A percentile compares a stretch with the other conserved stretches of the same genome.
Evolutionary conservation across 257 asterid species (phyloP).

Genomic region (Penstemon newberryi): DNA sequence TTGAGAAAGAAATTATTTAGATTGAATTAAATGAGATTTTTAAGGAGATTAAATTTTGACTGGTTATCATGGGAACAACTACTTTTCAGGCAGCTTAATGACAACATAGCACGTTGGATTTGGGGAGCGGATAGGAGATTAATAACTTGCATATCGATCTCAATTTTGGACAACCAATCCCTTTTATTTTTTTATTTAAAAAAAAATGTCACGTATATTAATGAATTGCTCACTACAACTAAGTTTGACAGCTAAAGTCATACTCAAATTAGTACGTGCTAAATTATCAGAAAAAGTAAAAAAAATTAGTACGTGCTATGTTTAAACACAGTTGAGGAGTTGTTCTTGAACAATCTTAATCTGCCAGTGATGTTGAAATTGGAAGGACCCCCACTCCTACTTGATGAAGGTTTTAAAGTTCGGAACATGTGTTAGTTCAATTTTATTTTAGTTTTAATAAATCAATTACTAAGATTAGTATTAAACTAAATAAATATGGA

Average conservation of each 20-base stretch:
- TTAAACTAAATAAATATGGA: too few relatives aligned
- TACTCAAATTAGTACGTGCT: too few relatives aligned
- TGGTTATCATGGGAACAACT: slow-evolving; percentile 51
- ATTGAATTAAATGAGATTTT: slow-evolving; percentile 25
- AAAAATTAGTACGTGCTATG: neutral
- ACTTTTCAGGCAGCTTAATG: slow-evolving; percentile 45
- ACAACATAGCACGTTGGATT: slow-evolving; percentile 40
- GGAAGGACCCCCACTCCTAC: neutral
- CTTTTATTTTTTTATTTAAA: neutral
- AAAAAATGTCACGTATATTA: neutral
- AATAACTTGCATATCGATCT: too few relatives aligned
- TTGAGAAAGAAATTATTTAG: slow-evolving; percentile 22
- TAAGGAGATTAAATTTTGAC: slow-evolving; percentile 30
- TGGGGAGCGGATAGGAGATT: slow-evolving; percentile 12
- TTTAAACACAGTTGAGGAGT: neutral
- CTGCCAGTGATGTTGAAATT: neutral
- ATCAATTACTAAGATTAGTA: too few relatives aligned
- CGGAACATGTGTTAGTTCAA: neutral
- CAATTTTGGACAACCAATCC: slow-evolving; percentile 22
- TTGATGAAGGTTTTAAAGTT: neutral
- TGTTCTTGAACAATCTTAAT: neutral
- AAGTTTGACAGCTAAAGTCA: too few relatives aligned
- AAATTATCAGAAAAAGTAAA: neutral
- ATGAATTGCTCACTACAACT: too few relatives aligned
- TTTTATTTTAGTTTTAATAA: too few relatives aligned